phyloP scores from a whole-genome alignment of 108 stramenopile species.

The Pseudonitzschia pungens region DNA sequence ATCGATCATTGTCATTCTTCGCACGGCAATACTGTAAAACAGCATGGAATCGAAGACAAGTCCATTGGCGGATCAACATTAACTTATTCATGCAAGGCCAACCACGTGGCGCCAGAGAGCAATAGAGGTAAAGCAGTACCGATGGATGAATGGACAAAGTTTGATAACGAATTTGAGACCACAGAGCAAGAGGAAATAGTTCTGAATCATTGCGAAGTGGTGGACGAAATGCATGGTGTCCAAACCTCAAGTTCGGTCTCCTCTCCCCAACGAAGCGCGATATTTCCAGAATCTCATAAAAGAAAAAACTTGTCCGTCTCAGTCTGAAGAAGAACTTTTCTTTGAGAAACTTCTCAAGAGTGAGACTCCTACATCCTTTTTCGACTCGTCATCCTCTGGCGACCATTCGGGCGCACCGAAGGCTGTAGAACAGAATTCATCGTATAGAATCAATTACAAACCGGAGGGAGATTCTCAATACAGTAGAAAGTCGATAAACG shows the following conservation, averaged over 20 bases:
- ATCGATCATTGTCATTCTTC: too few species aligned
- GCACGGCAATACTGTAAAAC: too few species aligned
- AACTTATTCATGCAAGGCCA: not conserved
- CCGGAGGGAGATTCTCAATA: too few species aligned
- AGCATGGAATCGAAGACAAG: not conserved
- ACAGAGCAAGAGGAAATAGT: too few species aligned
- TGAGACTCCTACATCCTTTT: not conserved
- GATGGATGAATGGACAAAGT: not conserved
- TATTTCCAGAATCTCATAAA: not conserved
- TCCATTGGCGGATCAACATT: not conserved
- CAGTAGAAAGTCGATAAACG: too few species aligned
- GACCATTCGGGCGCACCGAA: not conserved
- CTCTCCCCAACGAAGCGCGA: not conserved
- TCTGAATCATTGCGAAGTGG: too few species aligned
- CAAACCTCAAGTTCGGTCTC: too few species aligned
- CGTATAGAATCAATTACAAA: too few species aligned
- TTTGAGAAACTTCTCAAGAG: slow-evolving; percentile 10
- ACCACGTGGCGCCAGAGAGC: not conserved
- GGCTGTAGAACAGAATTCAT: not conserved
- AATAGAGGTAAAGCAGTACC: not conserved
- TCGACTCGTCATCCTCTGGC: not conserved
- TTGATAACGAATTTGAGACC: not conserved
- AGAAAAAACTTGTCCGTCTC: not conserved
- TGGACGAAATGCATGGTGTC: too few species aligned
- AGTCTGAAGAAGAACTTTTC: not conserved